Percentiles rank a stretch among this genome's conserved stretches.
Evolutionary conservation across 352 stramenopile genomes (phyloP).

Genomic region (Phytophthora pisi): DNA sequence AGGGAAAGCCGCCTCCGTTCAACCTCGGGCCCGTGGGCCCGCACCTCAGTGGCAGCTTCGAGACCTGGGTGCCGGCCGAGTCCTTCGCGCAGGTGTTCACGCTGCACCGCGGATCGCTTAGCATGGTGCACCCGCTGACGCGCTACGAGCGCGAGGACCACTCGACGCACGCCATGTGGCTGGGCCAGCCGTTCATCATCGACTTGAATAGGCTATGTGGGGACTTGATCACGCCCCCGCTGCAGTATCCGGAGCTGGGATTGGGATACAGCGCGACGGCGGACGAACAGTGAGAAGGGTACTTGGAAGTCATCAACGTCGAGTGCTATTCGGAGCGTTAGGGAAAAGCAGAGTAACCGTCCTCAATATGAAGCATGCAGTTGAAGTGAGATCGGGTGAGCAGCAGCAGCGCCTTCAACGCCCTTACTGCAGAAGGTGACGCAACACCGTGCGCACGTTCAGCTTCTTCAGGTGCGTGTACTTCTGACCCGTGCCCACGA

Average conservation of each 20-base stretch:
- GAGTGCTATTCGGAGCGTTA: slow-evolving; percentile 33
- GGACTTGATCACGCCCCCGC: slow-evolving; percentile 37
- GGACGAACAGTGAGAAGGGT: slow-evolving; percentile 15
- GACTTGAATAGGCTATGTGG: slow-evolving; percentile 44
- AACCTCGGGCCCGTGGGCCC: slow-evolving; percentile 66
- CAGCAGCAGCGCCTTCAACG: slow-evolving; percentile 2
- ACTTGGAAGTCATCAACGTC: slow-evolving; percentile 5
- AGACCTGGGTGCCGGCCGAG: slow-evolving; percentile 71
- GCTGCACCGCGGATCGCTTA: slow-evolving; percentile 60
- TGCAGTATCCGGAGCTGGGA: slow-evolving; percentile 64
- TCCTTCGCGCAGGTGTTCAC: slow-evolving; percentile 68
- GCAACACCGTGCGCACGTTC: slow-evolving; percentile 95
- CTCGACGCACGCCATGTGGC: slow-evolving; percentile 60
- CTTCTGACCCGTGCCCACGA: slow-evolving; percentile 99
- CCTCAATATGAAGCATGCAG: slow-evolving; percentile 25
- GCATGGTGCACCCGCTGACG: slow-evolving; percentile 71
- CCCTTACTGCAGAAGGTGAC: slow-evolving; percentile 92
- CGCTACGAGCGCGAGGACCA: slow-evolving; percentile 61
- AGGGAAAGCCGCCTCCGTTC: slow-evolving; percentile 41
- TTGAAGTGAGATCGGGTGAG: slow-evolving; percentile 11
- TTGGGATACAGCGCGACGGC: slow-evolving; percentile 54
- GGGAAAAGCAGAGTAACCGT: slow-evolving; percentile 22
- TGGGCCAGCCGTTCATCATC: slow-evolving; percentile 49
- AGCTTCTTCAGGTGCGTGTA: slow-evolving; percentile 99
- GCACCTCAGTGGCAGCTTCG: slow-evolving; percentile 70